Conservation (phyloP, 352 stramenopile genomes). For the Globisporangium viniferum region DNA sequence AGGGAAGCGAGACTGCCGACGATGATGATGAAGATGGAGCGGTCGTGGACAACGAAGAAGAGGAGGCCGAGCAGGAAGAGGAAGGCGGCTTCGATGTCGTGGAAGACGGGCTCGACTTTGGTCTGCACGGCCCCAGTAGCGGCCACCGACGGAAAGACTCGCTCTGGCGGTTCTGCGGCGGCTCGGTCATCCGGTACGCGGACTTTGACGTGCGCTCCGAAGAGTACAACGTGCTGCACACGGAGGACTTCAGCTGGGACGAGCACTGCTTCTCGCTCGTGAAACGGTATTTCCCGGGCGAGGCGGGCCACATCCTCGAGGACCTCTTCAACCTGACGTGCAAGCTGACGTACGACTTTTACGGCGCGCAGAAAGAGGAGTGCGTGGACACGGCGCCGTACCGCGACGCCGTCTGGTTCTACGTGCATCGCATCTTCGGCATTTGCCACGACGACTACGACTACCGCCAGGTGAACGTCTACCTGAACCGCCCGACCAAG, state of each 20-base stretch:
- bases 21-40: slow-evolving; percentile 39
- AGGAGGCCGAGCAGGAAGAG: slow-evolving; percentile 26
- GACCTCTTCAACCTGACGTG: slow-evolving; percentile 85
- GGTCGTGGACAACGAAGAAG: slow-evolving; percentile 19
- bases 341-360: slow-evolving; percentile 83
- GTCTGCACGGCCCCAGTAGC: slow-evolving; percentile 30
- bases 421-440: slow-evolving; percentile 85
- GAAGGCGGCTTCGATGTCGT: slow-evolving; percentile 48
- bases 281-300: slow-evolving; percentile 77
- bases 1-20: slow-evolving; percentile 62
- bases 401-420: slow-evolving; percentile 85
- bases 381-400: slow-evolving; percentile 78
- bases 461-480: slow-evolving; percentile 81
- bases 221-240: slow-evolving; percentile 82
- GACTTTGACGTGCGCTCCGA: slow-evolving; percentile 85
- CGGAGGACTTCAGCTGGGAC: slow-evolving; percentile 88
- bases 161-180: slow-evolving; percentile 81
- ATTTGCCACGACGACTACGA: slow-evolving; percentile 90
- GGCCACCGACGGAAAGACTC: slow-evolving; percentile 48
- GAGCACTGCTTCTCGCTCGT: slow-evolving; percentile 88
- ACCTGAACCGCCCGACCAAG: slow-evolving; percentile 81
- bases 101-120: slow-evolving; percentile 48
- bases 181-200: slow-evolving; percentile 71
- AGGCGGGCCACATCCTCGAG: slow-evolving; percentile 80
- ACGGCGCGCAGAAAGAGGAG: slow-evolving; percentile 51